Evolutionary conservation across 163 green algal genomes (phyloP).

Genomic region (Volvox carteri): DNA sequence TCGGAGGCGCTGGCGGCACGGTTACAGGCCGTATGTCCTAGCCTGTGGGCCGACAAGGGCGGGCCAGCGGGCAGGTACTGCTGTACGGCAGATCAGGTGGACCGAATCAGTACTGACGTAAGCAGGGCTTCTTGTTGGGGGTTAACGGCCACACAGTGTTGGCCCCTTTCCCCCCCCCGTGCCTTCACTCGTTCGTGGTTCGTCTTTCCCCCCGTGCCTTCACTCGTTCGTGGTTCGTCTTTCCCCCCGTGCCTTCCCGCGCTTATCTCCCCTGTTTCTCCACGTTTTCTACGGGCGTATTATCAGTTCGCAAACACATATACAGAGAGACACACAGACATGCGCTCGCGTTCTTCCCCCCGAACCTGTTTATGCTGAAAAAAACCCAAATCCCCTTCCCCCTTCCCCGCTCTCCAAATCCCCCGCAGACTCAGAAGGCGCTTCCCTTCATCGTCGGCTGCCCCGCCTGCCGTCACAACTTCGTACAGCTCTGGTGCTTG

Average conservation of each 20-base stretch:
- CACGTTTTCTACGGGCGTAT: too few species aligned
- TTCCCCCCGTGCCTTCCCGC: too few species aligned
- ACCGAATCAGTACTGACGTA: conserved; percentile 76
- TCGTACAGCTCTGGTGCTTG: conserved; percentile 89
- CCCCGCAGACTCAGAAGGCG: conserved; percentile 79
- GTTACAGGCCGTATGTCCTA: conserved; percentile 78
- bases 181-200: not conserved
- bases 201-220: not conserved
- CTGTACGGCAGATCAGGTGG: conserved; percentile 86
- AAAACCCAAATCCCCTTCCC: too few species aligned
- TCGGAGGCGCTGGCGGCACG: conserved; percentile 46
- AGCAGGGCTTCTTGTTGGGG: conserved; percentile 16
- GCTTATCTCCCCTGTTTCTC: too few species aligned
- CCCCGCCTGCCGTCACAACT: conserved; percentile 95
- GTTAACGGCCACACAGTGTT: too few species aligned
- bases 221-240: not conserved
- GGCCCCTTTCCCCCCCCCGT: not conserved
- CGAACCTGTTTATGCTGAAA: too few species aligned
- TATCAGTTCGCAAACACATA: not conserved
- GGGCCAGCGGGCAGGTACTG: conserved; percentile 72
- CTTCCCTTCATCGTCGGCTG: conserved; percentile 91
- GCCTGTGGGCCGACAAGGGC: conserved; percentile 73
- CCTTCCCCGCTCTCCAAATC: too few species aligned
- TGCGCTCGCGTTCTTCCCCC: not conserved
- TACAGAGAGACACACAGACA: not conserved